Evolutionary conservation across 2,329 filamentous ascomycete genomes (phyloP).

Genomic region (Microcyclospora tardicrescens): DNA sequence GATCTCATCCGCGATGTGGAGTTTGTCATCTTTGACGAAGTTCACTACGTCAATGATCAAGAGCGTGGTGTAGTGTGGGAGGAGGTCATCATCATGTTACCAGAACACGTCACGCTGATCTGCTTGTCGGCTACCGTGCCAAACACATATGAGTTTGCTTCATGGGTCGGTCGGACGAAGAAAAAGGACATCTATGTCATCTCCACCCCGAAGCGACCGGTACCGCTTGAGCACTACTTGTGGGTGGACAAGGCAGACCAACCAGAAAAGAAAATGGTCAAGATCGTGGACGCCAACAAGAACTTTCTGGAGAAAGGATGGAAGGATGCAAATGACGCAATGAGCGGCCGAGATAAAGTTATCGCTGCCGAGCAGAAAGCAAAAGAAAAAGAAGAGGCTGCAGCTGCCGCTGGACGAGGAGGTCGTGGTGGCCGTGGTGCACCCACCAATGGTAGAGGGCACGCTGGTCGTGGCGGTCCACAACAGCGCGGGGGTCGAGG

Average conservation of each 20-base stretch:
- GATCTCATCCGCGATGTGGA: constrained; percentile 95
- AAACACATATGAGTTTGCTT: constrained; percentile 95
- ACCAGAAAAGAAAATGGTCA: constrained; percentile 61
- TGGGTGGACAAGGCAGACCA: constrained; percentile 50
- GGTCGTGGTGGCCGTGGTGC: constrained; percentile 37
- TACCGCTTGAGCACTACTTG: constrained; percentile 88
- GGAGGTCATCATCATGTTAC: constrained; percentile 98
- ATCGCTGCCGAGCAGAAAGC: constrained; percentile 38
- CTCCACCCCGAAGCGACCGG: constrained; percentile 86
- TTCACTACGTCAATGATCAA: constrained; percentile 94
- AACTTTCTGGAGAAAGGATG: constrained; percentile 83
- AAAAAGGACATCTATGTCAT: constrained; percentile 99
- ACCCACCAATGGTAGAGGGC: constrained; percentile 29
- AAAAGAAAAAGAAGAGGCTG: constrained; percentile 34
- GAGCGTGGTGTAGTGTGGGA: constrained; percentile 98
- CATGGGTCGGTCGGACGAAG: constrained; percentile 95
- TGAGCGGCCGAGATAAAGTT: constrained; percentile 70
- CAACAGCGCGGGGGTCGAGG: constrained; percentile 36
- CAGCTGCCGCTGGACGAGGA: constrained; percentile 38
- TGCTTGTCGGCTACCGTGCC: constrained; percentile 91
- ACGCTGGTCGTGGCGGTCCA: constrained; percentile 38
- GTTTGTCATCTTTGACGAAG: constrained; percentile 97
- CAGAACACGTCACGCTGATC: constrained; percentile 91
- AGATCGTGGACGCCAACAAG: constrained; percentile 89
- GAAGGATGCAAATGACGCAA: constrained; percentile 78